These are phyloP conservation scores for Colletotrichum trifolii DNA, from an alignment of 2,329 filamentous ascomycete species.

Conservation along the genomic window DNA sequence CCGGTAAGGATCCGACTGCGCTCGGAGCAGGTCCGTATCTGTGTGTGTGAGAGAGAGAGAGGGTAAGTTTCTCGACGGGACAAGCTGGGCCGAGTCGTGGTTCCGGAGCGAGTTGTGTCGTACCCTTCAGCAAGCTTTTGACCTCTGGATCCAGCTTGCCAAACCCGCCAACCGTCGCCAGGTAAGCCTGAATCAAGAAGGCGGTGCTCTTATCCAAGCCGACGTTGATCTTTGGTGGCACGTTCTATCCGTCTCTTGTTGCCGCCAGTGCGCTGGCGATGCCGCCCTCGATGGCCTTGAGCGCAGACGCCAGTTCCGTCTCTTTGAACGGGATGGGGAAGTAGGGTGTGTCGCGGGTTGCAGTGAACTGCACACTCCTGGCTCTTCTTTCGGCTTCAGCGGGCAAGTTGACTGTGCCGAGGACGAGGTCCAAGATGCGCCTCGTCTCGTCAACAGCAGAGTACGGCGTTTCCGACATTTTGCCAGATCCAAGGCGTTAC, in stretches of 20 bases:
- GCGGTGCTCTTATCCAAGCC: constrained; percentile 54
- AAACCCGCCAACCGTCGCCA: constrained; percentile 50
- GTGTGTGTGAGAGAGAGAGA: neutral
- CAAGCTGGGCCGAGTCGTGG: too few relatives aligned
- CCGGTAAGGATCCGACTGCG: constrained; percentile 77
- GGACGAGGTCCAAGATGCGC: constrained; percentile 43
- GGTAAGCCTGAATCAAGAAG: constrained; percentile 53
- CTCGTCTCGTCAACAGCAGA: constrained; percentile 42
- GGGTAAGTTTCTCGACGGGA: too few relatives aligned
- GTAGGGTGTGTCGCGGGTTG: constrained; percentile 50
- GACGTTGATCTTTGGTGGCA: constrained; percentile 42
- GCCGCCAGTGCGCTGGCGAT: constrained; percentile 48
- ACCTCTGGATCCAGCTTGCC: constrained; percentile 51
- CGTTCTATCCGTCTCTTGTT: constrained; percentile 35
- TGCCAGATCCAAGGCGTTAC: neutral
- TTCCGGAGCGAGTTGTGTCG: neutral
- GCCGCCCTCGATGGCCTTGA: constrained; percentile 56
- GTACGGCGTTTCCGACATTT: constrained; percentile 36
- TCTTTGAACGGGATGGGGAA: constrained; percentile 61
- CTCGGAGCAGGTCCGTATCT: constrained; percentile 79
- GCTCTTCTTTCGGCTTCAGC: constrained; percentile 40
- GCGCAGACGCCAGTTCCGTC: constrained; percentile 54
- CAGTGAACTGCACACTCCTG: constrained; percentile 46
- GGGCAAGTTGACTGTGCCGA: constrained; percentile 44
- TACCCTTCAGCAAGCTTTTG: constrained; percentile 46